phyloP scores from a whole-genome alignment of 148 eudicot species.

The Vaccinium darrowii region DNA sequence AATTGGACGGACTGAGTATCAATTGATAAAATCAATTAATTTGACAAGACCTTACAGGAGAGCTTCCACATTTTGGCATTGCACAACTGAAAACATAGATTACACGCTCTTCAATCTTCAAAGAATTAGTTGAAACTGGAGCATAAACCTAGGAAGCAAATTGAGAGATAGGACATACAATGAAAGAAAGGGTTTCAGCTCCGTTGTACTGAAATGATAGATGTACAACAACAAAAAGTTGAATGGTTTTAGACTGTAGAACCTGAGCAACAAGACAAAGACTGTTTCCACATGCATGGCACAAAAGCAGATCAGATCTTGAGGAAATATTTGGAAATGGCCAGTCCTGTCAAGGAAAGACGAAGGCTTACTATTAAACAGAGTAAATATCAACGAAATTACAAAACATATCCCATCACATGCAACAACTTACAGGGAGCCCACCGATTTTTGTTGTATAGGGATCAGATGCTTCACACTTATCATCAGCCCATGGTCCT shows the following conservation, averaged over 20 bases:
- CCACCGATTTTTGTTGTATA: slow-evolving; percentile 88
- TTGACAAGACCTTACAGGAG: slow-evolving; percentile 33
- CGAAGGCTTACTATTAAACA: background rate
- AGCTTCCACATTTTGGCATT: slow-evolving; percentile 48
- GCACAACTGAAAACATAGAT: slow-evolving; percentile 73
- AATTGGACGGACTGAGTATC: background rate
- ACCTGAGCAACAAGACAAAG: slow-evolving; percentile 81
- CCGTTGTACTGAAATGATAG: background rate
- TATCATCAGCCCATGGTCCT: slow-evolving; percentile 83
- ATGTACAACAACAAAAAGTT: background rate
- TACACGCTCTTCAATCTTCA: slow-evolving; percentile 66
- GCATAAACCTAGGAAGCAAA: slow-evolving; percentile 64
- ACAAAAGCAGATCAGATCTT: slow-evolving; percentile 41
- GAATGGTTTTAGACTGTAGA: slow-evolving; percentile 10
- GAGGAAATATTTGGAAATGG: slow-evolving; percentile 44
- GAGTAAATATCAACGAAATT: background rate
- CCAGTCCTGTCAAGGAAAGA: slow-evolving; percentile 62
- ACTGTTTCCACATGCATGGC: slow-evolving; percentile 50
- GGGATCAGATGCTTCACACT: slow-evolving; percentile 67
- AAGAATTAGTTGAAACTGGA: slow-evolving; percentile 46
- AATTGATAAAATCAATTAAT: background rate
- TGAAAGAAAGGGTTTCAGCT: background rate
- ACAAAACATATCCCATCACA: background rate
- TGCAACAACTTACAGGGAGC: slow-evolving; percentile 60
- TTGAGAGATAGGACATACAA: background rate